Conservation (phyloP, 352 stramenopile genomes). For the Globisporangium middletonii region DNA sequence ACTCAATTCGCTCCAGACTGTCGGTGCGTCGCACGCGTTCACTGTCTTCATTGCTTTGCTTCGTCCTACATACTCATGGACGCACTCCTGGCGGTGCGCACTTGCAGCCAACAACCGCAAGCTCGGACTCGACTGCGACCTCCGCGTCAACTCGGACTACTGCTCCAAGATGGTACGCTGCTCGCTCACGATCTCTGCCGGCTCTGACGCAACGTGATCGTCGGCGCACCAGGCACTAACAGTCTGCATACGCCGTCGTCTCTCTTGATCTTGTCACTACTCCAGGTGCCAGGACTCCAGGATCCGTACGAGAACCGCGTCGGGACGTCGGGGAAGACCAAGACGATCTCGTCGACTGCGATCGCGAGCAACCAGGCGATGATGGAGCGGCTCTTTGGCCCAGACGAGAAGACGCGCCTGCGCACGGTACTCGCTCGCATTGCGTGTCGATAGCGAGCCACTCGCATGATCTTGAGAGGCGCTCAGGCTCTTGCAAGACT, state of each 20-base stretch:
- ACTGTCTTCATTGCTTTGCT: background rate
- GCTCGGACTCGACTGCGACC: conserved; percentile 65
- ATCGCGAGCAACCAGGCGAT: conserved; percentile 64
- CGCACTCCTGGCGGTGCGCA: too few species aligned
- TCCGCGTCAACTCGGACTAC: conserved; percentile 66
- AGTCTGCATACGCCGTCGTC: background rate
- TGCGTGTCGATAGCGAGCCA: background rate
- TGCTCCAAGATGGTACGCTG: conserved; percentile 60
- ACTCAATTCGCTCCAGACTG: conserved; percentile 56
- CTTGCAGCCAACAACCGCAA: conserved; percentile 52
- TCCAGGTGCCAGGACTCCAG: conserved; percentile 29
- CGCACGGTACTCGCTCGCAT: conserved; percentile 26
- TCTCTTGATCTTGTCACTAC: background rate
- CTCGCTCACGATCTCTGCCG: background rate
- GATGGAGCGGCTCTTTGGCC: conserved; percentile 70
- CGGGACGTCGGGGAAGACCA: conserved; percentile 25
- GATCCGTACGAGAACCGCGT: conserved; percentile 62
- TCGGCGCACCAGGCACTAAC: background rate
- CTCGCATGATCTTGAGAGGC: too few species aligned
- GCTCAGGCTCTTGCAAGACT: too few species aligned
- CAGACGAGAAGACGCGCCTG: conserved; percentile 55
- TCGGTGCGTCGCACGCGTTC: conserved; percentile 25
- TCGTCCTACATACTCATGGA: background rate
- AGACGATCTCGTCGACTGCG: conserved; percentile 32
- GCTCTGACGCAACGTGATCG: too few species aligned